These are phyloP conservation scores for Nicotiana noctiflora DNA, from an alignment of 257 asterid genomes.

Conservation along the genomic window DNA sequence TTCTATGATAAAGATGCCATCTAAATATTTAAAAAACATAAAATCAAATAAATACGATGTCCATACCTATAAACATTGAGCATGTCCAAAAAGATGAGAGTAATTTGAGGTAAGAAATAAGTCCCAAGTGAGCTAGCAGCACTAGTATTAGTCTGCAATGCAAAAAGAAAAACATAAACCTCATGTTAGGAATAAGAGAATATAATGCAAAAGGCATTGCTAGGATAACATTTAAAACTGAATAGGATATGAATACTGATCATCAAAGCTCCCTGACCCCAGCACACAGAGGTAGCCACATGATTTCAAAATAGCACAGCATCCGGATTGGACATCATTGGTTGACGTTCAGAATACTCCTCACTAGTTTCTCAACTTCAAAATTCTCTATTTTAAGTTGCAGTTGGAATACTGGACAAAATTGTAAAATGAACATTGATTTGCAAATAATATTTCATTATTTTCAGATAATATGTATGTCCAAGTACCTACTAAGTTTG, in stretches of 20 bases:
- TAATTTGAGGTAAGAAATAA: conserved; percentile 73
- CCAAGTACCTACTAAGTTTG: not conserved
- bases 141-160: conserved; percentile 86
- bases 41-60: not conserved
- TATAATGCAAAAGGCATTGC: not conserved
- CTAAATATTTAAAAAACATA: not conserved
- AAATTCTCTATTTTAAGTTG: too few species aligned
- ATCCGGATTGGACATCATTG: not conserved
- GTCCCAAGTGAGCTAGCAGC: conserved; percentile 91
- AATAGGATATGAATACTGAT: not conserved
- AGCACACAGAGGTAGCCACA: not conserved
- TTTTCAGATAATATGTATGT: not conserved
- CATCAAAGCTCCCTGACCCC: not conserved
- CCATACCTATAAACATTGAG: conserved; percentile 90
- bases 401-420: not conserved
- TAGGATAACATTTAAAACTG: not conserved
- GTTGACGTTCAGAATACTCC: not conserved
- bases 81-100: conserved; percentile 84
- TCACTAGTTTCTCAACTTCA: too few species aligned
- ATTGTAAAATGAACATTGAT: not conserved
- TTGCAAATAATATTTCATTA: not conserved
- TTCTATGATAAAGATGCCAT: not conserved
- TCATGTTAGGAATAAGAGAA: not conserved
- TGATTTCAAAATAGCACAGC: not conserved
- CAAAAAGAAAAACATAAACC: conserved; percentile 3